Percentiles rank a stretch among this genome's conserved stretches.
These are phyloP conservation scores for Senna tora DNA, from an alignment of 306 rosid genomes.

Conservation along the genomic window DNA sequence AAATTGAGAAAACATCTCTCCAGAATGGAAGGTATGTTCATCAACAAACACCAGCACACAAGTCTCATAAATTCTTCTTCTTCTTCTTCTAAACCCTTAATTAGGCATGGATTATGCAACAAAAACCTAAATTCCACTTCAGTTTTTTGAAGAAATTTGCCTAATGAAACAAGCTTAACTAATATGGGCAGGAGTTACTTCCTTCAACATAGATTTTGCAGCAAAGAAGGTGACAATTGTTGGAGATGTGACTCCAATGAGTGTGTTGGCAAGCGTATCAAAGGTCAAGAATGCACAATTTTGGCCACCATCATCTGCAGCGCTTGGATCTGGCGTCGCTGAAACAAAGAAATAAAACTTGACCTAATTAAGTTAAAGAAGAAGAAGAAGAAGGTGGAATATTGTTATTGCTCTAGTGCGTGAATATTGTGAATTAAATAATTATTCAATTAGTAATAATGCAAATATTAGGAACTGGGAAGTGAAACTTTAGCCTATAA, in stretches of 20 bases:
- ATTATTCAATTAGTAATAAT: slow-evolving; percentile 46
- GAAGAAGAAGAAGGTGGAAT: slow-evolving; percentile 21
- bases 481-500: slow-evolving; percentile 16
- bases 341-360: slow-evolving; percentile 43
- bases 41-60: background rate
- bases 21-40: slow-evolving; percentile 77
- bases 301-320: slow-evolving; percentile 58
- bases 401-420: slow-evolving; percentile 16
- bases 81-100: background rate
- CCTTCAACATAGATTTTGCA: slow-evolving; percentile 82
- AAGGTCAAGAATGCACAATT: slow-evolving; percentile 93
- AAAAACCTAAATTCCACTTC: background rate
- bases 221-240: slow-evolving; percentile 91
- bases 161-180: background rate
- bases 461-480: slow-evolving; percentile 37
- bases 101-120: background rate
- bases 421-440: slow-evolving; percentile 38
- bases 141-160: slow-evolving; percentile 3
- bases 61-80: background rate
- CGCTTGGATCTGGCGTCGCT: slow-evolving; percentile 33
- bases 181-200: slow-evolving; percentile 68
- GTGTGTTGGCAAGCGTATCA: slow-evolving; percentile 78
- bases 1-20: slow-evolving; percentile 91
- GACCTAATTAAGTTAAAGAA: slow-evolving; percentile 16
- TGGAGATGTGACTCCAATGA: slow-evolving; percentile 76